phyloP scores from a whole-genome alignment of 1,139 yeast genomes.

The Saccharomyces hybrid region DNA sequence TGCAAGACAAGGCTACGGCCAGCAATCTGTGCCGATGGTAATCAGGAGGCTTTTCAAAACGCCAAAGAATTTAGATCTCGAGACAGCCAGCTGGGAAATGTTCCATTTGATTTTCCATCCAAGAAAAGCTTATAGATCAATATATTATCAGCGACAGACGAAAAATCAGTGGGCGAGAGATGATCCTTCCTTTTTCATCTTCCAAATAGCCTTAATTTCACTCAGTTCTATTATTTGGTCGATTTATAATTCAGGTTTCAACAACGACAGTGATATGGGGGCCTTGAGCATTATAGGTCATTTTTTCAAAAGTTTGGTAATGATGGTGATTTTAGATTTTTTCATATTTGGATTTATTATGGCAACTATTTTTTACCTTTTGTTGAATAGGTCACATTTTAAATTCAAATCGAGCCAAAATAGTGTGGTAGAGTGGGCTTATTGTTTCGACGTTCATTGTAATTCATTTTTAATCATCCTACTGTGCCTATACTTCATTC shows the following conservation, averaged over 20 bases:
- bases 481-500: conserved; percentile 68
- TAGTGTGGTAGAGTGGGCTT: conserved; percentile 80
- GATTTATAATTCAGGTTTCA: conserved; percentile 31
- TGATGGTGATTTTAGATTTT: conserved; percentile 78
- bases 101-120: conserved; percentile 67
- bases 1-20: not conserved
- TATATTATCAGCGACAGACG: conserved; percentile 70
- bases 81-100: conserved; percentile 89
- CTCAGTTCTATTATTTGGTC: conserved; percentile 90
- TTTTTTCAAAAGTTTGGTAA: not conserved
- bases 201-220: conserved; percentile 55
- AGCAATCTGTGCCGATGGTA: conserved; percentile 33
- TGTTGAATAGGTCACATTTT: conserved; percentile 54
- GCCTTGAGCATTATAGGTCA: not conserved
- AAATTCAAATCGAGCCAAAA: conserved; percentile 36
- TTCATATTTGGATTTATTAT: conserved; percentile 60
- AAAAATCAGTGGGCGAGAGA: conserved; percentile 75
- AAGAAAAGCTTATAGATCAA: conserved; percentile 69
- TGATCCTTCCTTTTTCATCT: conserved; percentile 79
- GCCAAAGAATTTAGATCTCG: conserved; percentile 69
- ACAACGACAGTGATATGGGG: not conserved
- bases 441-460: conserved; percentile 90
- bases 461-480: conserved; percentile 78
- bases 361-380: conserved; percentile 65
- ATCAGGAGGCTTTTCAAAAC: conserved; percentile 56